A percentile compares a stretch with the other conserved stretches of the same genome.
These are phyloP conservation scores for Boletus eberwhitei DNA, from an alignment of 768 basidiomycete species.

Conservation along the genomic window DNA sequence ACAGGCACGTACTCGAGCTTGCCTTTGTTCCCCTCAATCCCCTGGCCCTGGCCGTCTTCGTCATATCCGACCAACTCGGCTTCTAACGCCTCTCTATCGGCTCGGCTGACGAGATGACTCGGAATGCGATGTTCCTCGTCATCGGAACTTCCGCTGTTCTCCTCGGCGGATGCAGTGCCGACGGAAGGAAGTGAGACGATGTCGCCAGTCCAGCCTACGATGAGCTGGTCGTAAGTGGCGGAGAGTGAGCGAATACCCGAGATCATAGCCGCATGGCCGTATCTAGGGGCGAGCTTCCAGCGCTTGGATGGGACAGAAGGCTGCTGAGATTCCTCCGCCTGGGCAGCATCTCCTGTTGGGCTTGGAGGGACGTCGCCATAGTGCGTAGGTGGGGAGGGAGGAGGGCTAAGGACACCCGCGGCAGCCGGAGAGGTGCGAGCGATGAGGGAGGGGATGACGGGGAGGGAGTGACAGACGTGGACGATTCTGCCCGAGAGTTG, in stretches of 20 bases:
- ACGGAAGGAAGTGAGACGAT: slow-evolving; percentile 49
- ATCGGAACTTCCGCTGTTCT: slow-evolving; percentile 7
- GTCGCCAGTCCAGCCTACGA: slow-evolving; percentile 95
- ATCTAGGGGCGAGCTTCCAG: slow-evolving; percentile 78
- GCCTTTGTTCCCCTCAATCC: slow-evolving; percentile 41
- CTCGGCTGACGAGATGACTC: slow-evolving; percentile 47
- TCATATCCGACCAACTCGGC: slow-evolving; percentile 58
- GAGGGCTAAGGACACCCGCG: slow-evolving; percentile 64
- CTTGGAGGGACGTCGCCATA: slow-evolving; percentile 45
- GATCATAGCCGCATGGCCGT: slow-evolving; percentile 94
- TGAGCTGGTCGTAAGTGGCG: slow-evolving; percentile 81
- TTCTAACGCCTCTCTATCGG: slow-evolving; percentile 66
- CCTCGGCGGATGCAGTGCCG: slow-evolving; percentile 28
- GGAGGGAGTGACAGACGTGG: slow-evolving; percentile 89
- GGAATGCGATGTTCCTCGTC: slow-evolving; percentile 40
- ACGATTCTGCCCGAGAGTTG: slow-evolving; percentile 84
- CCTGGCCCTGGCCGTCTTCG: slow-evolving; percentile 41
- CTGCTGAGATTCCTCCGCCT: slow-evolving; percentile 1
- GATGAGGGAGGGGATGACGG: slow-evolving; percentile 65
- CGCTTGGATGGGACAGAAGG: slow-evolving; percentile 26
- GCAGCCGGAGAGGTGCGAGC: slow-evolving; percentile 30
- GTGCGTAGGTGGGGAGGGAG: slow-evolving; percentile 70
- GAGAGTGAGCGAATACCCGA: slow-evolving; percentile 86
- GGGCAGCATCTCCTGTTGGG: slow-evolving; percentile 19
- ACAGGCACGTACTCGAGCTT: slow-evolving; percentile 82